Percentiles rank a stretch among this genome's conserved stretches.
Evolutionary conservation across 306 rosid species (phyloP).

Genomic region (Datisca glomerata): DNA sequence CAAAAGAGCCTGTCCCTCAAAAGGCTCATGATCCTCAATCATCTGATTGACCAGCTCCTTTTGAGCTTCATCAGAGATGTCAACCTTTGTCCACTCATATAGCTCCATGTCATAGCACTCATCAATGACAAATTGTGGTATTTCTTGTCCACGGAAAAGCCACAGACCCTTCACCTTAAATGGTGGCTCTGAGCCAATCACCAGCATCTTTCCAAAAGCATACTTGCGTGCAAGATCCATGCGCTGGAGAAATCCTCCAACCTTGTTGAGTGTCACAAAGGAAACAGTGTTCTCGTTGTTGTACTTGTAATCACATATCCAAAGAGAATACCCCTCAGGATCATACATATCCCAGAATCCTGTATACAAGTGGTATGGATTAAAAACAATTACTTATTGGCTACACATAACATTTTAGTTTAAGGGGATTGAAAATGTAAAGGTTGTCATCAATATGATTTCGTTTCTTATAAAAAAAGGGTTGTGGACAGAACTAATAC

Average conservation of each 20-base stretch:
- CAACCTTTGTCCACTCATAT: conserved; percentile 74
- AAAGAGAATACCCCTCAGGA: conserved; percentile 86
- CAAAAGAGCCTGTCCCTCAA: conserved; percentile 68
- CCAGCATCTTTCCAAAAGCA: conserved; percentile 87
- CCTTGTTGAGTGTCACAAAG: conserved; percentile 76
- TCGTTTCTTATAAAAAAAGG: too few species aligned
- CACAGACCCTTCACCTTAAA: conserved; percentile 86
- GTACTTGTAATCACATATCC: conserved; percentile 94
- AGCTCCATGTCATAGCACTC: conserved; percentile 97
- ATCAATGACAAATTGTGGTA: conserved; percentile 56
- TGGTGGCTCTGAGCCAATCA: conserved; percentile 64
- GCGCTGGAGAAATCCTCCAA: conserved; percentile 76
- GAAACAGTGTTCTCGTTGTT: conserved; percentile 74
- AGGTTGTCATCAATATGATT: too few species aligned
- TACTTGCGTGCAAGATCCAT: conserved; percentile 87
- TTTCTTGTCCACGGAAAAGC: conserved; percentile 84
- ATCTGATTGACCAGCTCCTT: conserved; percentile 72
- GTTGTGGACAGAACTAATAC: too few species aligned
- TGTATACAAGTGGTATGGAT: too few species aligned
- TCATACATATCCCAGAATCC: conserved; percentile 98
- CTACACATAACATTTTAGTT: too few species aligned
- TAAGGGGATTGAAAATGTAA: too few species aligned
- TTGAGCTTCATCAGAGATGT: conserved; percentile 52
- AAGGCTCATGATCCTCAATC: conserved; percentile 81
- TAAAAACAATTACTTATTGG: too few species aligned